These are phyloP conservation scores for Lasiosphaeria miniovina DNA, from an alignment of 495 filamentous ascomycete species.

Conservation along the genomic window DNA sequence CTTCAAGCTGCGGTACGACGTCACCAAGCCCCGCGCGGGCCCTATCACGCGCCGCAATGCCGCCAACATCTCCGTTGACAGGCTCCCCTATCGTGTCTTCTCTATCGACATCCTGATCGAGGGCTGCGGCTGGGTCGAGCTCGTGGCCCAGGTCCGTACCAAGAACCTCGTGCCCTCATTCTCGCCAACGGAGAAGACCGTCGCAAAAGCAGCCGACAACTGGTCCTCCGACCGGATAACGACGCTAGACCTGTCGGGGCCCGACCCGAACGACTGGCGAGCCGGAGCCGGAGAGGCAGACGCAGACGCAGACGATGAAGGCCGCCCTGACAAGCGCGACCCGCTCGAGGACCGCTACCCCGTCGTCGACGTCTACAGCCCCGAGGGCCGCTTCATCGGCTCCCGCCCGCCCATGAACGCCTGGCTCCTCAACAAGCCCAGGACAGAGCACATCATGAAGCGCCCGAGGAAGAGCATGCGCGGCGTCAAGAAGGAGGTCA, in stretches of 20 bases:
- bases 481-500: conserved; percentile 51
- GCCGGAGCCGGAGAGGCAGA: not conserved
- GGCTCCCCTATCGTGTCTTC: conserved; percentile 74
- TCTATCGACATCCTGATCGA: conserved; percentile 84
- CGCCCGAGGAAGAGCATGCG: conserved; percentile 60
- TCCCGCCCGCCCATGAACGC: conserved; percentile 69
- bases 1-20: conserved; percentile 73
- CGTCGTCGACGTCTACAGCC: conserved; percentile 78
- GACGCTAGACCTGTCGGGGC: conserved; percentile 7
- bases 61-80: conserved; percentile 53
- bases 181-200: not conserved
- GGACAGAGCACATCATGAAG: conserved; percentile 20
- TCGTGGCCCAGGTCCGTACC: conserved; percentile 74
- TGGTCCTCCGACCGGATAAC: conserved; percentile 11
- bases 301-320: not conserved
- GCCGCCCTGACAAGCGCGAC: not conserved
- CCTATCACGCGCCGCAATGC: conserved; percentile 49
- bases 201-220: not conserved
- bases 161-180: conserved; percentile 31
- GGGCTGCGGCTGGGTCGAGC: conserved; percentile 88
- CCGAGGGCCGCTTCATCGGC: conserved; percentile 74
- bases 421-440: conserved; percentile 52
- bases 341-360: conserved; percentile 47
- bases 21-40: conserved; percentile 68
- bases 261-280: not conserved